These are phyloP conservation scores for Pecoramyces ruminantium DNA, from an alignment of 192 early-diverging fungal species.

Conservation along the genomic window DNA sequence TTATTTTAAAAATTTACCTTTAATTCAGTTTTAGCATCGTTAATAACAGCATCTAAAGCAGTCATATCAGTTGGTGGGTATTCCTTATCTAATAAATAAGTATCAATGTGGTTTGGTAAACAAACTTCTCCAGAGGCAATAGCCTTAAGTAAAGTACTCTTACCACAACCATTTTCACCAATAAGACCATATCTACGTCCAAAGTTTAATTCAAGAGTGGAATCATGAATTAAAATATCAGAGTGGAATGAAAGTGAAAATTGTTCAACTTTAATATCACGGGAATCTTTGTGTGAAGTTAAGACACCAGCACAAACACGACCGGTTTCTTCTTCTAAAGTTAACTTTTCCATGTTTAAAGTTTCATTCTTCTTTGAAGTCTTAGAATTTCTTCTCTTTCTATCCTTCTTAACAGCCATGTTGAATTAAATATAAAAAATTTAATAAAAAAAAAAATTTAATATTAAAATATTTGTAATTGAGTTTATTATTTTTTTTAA, in stretches of 20 bases:
- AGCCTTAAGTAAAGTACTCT: slow-evolving; percentile 71
- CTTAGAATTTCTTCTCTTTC: background rate
- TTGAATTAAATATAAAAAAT: background rate
- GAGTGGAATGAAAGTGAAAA: slow-evolving; percentile 89
- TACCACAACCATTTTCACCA: slow-evolving; percentile 55
- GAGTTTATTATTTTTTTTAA: too few relatives aligned
- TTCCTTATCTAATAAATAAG: slow-evolving; percentile 88
- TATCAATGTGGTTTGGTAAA: slow-evolving; percentile 82
- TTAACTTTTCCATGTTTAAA: background rate
- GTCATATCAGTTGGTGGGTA: slow-evolving; percentile 85
- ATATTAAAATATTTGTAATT: too few relatives aligned
- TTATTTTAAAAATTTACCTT: slow-evolving; percentile 16
- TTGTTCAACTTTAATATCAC: slow-evolving; percentile 91
- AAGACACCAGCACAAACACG: slow-evolving; percentile 82
- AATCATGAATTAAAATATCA: slow-evolving; percentile 82
- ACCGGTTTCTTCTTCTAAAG: background rate
- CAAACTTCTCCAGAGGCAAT: slow-evolving; percentile 69
- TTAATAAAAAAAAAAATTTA: background rate
- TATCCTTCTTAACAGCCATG: background rate
- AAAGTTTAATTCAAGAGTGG: slow-evolving; percentile 93
- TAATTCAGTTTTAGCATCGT: slow-evolving; percentile 74
- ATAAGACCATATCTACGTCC: slow-evolving; percentile 94
- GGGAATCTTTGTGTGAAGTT: slow-evolving; percentile 70
- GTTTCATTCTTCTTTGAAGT: background rate
- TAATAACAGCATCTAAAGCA: slow-evolving; percentile 80